A percentile compares a stretch with the other conserved stretches of the same genome.
Evolutionary conservation across 495 filamentous ascomycete species (phyloP).

Genomic region (Chlorociboria aeruginascens): DNA sequence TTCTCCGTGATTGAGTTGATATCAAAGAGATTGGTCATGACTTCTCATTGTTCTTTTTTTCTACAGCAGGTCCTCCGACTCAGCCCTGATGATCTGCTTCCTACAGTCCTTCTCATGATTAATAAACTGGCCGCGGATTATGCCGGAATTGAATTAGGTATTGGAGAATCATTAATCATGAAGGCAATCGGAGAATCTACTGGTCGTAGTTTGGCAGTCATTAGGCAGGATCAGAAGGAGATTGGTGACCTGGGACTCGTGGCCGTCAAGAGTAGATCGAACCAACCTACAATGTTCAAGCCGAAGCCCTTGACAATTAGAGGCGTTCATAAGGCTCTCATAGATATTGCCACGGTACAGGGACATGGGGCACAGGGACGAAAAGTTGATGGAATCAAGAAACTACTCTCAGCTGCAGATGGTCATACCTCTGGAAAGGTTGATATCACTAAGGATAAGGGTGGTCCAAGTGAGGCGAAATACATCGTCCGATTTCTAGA

Average conservation of each 20-base stretch:
- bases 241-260: slow-evolving; percentile 93
- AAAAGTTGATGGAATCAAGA: slow-evolving; percentile 92
- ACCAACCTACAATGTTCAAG: slow-evolving; percentile 95
- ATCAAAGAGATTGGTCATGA: slow-evolving; percentile 75
- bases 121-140: slow-evolving; percentile 97
- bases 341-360: slow-evolving; percentile 74
- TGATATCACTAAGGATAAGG: slow-evolving; percentile 86
- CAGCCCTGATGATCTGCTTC: slow-evolving; percentile 76
- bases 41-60: slow-evolving; percentile 80
- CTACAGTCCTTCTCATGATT: slow-evolving; percentile 88
- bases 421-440: slow-evolving; percentile 56
- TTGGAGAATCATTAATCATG: slow-evolving; percentile 96
- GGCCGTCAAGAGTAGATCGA: slow-evolving; percentile 85
- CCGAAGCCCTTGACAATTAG: slow-evolving; percentile 81
- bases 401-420: slow-evolving; percentile 80
- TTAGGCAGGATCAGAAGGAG: slow-evolving; percentile 89
- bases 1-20: slow-evolving; percentile 92
- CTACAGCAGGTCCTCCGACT: slow-evolving; percentile 85
- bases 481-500: slow-evolving; percentile 87
- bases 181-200: slow-evolving; percentile 94
- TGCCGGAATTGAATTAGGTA: slow-evolving; percentile 88
- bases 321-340: slow-evolving; percentile 77
- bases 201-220: slow-evolving; percentile 71
- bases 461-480: slow-evolving; percentile 89
- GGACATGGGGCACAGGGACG: slow-evolving; percentile 81